Percentiles rank a stretch among this genome's conserved stretches.
phyloP scores from a whole-genome alignment of 257 asterid species.

The Asclepias syriaca region DNA sequence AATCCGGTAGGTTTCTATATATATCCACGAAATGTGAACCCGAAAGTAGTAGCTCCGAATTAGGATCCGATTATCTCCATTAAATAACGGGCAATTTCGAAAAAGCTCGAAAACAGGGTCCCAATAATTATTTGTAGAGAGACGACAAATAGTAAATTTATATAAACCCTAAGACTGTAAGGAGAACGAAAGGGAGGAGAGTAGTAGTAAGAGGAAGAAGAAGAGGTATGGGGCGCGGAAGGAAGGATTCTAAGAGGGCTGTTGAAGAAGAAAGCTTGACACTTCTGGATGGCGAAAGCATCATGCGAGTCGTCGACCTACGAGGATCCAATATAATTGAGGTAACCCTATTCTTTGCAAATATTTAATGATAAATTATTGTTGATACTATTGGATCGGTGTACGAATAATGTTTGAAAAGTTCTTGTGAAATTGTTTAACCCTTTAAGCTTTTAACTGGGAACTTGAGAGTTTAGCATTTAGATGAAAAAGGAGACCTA shows the following conservation, averaged over 20 bases:
- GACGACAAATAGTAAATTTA: too few species aligned
- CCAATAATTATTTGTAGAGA: too few species aligned
- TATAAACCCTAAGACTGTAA: neutral
- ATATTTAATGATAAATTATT: neutral
- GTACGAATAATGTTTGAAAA: neutral
- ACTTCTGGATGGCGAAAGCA: conserved; percentile 52
- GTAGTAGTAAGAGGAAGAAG: neutral
- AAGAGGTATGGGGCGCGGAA: conserved; percentile 60
- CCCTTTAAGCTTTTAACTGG: neutral
- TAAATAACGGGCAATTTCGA: too few species aligned
- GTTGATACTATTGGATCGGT: neutral
- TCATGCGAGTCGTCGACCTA: conserved; percentile 75
- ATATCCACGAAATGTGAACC: too few species aligned
- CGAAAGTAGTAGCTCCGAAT: neutral
- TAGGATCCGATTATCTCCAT: neutral
- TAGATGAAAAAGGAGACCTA: neutral
- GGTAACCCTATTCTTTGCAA: conserved; percentile 27
- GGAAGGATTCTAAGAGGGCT: conserved; percentile 87
- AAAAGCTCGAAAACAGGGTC: neutral
- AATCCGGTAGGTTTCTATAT: too few species aligned
- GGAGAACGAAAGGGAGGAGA: neutral
- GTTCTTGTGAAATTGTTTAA: neutral
- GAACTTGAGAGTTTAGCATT: neutral
- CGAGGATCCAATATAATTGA: conserved; percentile 79
- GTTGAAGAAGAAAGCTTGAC: conserved; percentile 38